Conservation (phyloP, 2,329 filamentous ascomycete species). For the Claviceps capensis region DNA sequence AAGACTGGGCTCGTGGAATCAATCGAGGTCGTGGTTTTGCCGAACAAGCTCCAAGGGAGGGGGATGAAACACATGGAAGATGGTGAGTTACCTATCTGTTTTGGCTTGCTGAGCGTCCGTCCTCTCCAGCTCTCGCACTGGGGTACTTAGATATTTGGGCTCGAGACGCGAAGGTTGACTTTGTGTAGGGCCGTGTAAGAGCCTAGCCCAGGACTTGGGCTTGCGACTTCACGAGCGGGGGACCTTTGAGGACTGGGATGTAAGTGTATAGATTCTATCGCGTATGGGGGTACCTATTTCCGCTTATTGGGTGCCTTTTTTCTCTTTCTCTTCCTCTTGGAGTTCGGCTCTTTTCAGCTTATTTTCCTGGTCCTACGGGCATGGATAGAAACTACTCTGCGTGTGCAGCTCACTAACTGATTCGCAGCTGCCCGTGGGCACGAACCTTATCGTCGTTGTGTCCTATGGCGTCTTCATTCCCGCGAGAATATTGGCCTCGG, state of each 20-base stretch:
- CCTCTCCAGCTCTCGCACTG: too few relatives aligned
- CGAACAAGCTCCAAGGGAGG: slow-evolving; percentile 64
- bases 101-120: background rate
- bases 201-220: slow-evolving; percentile 45
- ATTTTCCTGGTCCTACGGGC: background rate
- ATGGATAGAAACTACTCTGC: background rate
- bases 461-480: slow-evolving; percentile 91
- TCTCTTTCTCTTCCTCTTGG: background rate
- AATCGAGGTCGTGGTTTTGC: slow-evolving; percentile 75
- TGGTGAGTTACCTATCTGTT: slow-evolving; percentile 24
- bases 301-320: background rate
- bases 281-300: background rate
- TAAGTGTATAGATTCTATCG: slow-evolving; percentile 24
- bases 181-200: slow-evolving; percentile 55
- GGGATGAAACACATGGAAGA: slow-evolving; percentile 35
- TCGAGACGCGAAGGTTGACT: background rate
- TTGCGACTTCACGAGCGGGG: slow-evolving; percentile 62
- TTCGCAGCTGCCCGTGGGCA: slow-evolving; percentile 40
- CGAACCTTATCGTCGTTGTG: slow-evolving; percentile 78
- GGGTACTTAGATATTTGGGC: too few relatives aligned
- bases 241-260: slow-evolving; percentile 72
- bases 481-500: slow-evolving; percentile 50
- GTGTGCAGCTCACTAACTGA: background rate
- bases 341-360: background rate
- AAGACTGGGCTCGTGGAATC: slow-evolving; percentile 49